phyloP scores from a whole-genome alignment of 768 basidiomycete species.

The Cytidiella melzeri region DNA sequence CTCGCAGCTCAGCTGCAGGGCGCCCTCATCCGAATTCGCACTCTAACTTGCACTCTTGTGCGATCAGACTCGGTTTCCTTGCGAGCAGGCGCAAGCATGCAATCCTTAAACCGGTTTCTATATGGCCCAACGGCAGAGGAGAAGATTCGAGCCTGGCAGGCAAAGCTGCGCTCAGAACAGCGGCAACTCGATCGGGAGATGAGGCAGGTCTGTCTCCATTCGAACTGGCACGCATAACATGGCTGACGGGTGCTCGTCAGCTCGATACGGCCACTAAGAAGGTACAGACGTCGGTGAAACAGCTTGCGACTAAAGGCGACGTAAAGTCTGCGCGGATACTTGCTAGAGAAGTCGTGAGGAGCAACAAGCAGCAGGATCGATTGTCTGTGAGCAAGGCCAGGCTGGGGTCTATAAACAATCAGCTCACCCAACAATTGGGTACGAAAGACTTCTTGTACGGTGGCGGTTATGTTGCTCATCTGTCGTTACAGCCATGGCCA shows the following conservation, averaged over 20 bases:
- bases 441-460: constrained; percentile 24
- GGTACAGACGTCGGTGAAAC: constrained; percentile 75
- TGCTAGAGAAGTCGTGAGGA: constrained; percentile 91
- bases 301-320: constrained; percentile 87
- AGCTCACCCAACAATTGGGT: constrained; percentile 92
- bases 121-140: constrained; percentile 98
- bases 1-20: too few species aligned
- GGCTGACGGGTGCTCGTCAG: constrained; percentile 33
- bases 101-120: constrained; percentile 85
- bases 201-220: constrained; percentile 67
- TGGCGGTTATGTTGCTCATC: background rate
- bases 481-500: constrained; percentile 69
- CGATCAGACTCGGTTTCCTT: too few species aligned
- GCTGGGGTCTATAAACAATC: constrained; percentile 83
- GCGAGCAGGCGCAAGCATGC: too few species aligned
- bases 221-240: background rate
- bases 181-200: constrained; percentile 89
- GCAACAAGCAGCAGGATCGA: constrained; percentile 90
- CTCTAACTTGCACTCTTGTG: too few species aligned
- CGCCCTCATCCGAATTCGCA: too few species aligned
- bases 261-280: constrained; percentile 80
- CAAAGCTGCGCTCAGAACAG: constrained; percentile 75
- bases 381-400: constrained; percentile 90
- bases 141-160: constrained; percentile 86
- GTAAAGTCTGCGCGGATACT: constrained; percentile 88